Evolutionary conservation across 2,329 filamentous ascomycete genomes (phyloP), one percentile per base, ranked within the genome.

Genomic region (Claviceps arundinis): DNA sequence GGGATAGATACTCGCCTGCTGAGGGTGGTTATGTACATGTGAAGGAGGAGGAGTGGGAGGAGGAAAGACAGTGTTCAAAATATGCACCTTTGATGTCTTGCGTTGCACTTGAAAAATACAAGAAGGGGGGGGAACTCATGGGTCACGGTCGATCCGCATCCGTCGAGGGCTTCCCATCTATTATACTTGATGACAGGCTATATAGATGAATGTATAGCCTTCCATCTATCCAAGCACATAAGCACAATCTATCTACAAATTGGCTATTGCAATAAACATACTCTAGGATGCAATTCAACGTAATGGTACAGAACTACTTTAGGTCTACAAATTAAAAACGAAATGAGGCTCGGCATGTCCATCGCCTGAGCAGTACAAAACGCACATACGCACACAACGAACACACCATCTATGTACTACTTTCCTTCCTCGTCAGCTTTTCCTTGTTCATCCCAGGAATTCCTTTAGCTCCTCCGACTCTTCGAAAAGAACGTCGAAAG

Each of bases 401-500:
- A 47, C 30, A 22, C 14, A 34, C 46, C 46, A 52, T 34, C 45
- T 34, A 55, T n/a, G 16, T 22, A 41, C 47, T n/a, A 30, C 22
- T 16, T 38, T 19, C 30, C 30, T 11, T 11, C 8, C 4, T 34
- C 30, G 4, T 34, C 30, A 34, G 9, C 30, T 34, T 34, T 9
- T 34, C 11, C 9, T 11, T 11, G 30, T 37, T 60, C 52, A 78
- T 56, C 73, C 73, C 62, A 78, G 59, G 60, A 75, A 81, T 56
- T 79, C 75, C 60, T 74, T 77, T 60, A 79, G 64, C 52, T 78
- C 74, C 57, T 82, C 78, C 55, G 93, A 87, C 66, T 95, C 89
- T 69, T 95, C 90, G 59, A 96, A 70, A 65, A 95, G 71, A 38
- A 80, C 75, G 71, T 84, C 82, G 68, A 96, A 96, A 57, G 86